These are phyloP conservation scores for Pontederia crassipes DNA, from an alignment of 176 grass and related monocot genomes.

Conservation along the genomic window DNA sequence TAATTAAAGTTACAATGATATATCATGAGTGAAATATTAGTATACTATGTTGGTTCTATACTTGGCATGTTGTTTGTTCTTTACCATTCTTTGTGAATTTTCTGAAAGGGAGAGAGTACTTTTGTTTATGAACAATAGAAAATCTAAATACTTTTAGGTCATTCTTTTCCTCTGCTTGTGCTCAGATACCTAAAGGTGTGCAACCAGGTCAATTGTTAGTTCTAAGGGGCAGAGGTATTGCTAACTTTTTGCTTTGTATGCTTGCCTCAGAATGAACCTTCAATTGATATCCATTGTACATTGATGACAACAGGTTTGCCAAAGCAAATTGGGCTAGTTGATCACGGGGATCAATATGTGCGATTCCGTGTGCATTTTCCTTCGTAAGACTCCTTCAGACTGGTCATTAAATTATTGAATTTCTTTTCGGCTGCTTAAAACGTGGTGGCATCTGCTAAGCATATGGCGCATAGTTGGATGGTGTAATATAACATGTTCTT, in stretches of 20 bases:
- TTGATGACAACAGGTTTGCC: constrained; percentile 62
- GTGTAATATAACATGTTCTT: too few species aligned
- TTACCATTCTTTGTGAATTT: background rate
- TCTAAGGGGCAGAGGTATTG: constrained; percentile 93
- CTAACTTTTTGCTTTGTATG: background rate
- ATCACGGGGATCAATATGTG: constrained; percentile 69
- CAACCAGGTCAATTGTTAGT: constrained; percentile 62
- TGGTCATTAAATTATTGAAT: background rate
- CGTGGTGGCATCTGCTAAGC: background rate
- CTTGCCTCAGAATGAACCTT: constrained; percentile 8
- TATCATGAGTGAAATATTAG: too few species aligned
- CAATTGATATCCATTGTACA: constrained; percentile 3
- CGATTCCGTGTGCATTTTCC: constrained; percentile 78
- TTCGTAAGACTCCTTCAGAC: constrained; percentile 55
- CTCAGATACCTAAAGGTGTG: constrained; percentile 87
- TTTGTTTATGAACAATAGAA: too few species aligned
- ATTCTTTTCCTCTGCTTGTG: constrained; percentile 7
- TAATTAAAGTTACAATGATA: too few species aligned
- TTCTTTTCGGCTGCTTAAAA: background rate
- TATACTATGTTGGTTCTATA: too few species aligned
- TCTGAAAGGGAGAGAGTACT: background rate
- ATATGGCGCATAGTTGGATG: too few species aligned
- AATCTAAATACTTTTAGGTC: background rate
- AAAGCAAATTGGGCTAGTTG: constrained; percentile 37
- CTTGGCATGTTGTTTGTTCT: too few species aligned